phyloP scores from a whole-genome alignment of 129 eudicot species.

The Centaurea solstitialis region DNA sequence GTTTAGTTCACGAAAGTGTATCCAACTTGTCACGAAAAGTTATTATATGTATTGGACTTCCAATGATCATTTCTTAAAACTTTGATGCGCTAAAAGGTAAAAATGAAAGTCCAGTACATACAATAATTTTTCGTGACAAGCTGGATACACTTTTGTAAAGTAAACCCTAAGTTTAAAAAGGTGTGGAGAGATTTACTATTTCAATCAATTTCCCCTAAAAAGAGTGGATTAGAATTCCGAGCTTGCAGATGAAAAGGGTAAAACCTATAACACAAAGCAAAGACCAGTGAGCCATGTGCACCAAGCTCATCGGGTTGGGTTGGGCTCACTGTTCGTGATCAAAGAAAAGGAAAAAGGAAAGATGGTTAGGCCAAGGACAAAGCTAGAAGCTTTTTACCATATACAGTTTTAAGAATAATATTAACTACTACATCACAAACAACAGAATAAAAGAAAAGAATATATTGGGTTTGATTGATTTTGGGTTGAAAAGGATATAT shows the following conservation, averaged over 20 bases:
- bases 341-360: slow-evolving; percentile 2
- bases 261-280: neutral
- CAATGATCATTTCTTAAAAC: too few species aligned
- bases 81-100: too few species aligned
- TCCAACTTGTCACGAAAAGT: too few species aligned
- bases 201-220: neutral
- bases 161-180: too few species aligned
- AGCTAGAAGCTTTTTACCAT: slow-evolving; percentile 22
- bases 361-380: slow-evolving; percentile 12
- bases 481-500: slow-evolving; percentile 35
- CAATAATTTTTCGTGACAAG: too few species aligned
- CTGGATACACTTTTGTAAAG: too few species aligned
- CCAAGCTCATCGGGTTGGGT: neutral
- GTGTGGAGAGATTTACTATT: too few species aligned
- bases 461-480: slow-evolving; percentile 24
- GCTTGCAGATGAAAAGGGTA: slow-evolving; percentile 25
- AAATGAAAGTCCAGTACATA: too few species aligned
- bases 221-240: slow-evolving; percentile 31
- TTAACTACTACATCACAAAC: slow-evolving; percentile 21
- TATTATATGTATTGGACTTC: too few species aligned
- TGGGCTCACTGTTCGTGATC: neutral
- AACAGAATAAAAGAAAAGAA: slow-evolving; percentile 24
- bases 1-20: too few species aligned
- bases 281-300: slow-evolving; percentile 10
- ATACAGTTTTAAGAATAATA: slow-evolving; percentile 13